These are phyloP conservation scores for Tetrapisispora arboricola DNA, from an alignment of 805 yeast species.

Conservation along the genomic window DNA sequence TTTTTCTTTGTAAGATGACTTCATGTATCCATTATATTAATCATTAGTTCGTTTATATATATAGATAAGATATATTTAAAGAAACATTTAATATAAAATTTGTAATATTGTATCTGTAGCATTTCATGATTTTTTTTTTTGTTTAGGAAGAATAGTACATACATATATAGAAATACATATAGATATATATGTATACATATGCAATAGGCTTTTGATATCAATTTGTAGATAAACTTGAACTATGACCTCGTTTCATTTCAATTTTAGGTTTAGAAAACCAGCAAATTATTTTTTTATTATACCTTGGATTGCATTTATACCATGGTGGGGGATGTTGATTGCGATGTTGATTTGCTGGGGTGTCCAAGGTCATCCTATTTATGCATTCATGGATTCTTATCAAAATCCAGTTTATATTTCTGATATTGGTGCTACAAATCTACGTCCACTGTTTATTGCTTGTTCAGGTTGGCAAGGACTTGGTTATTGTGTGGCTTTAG, in stretches of 20 bases:
- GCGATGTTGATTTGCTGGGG: constrained; percentile 74
- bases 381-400: constrained; percentile 39
- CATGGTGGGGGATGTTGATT: constrained; percentile 88
- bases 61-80: too few species aligned
- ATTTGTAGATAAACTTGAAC: too few species aligned
- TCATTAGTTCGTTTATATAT: too few species aligned
- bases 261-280: constrained; percentile 12
- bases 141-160: too few species aligned
- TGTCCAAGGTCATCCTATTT: constrained; percentile 64
- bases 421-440: constrained; percentile 76
- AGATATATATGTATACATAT: too few species aligned
- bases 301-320: constrained; percentile 55
- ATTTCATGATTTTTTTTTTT: too few species aligned
- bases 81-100: too few species aligned
- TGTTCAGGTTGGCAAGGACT: constrained; percentile 71
- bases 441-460: constrained; percentile 74
- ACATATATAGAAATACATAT: too few species aligned
- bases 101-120: too few species aligned
- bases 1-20: too few species aligned
- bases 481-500: constrained; percentile 53
- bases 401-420: constrained; percentile 62
- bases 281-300: constrained; percentile 41
- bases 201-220: too few species aligned
- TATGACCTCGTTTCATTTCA: constrained; percentile 1
- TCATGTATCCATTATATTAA: too few species aligned